phyloP scores from a whole-genome alignment of 176 grass and related monocot species.

The Musa troglodytarum region DNA sequence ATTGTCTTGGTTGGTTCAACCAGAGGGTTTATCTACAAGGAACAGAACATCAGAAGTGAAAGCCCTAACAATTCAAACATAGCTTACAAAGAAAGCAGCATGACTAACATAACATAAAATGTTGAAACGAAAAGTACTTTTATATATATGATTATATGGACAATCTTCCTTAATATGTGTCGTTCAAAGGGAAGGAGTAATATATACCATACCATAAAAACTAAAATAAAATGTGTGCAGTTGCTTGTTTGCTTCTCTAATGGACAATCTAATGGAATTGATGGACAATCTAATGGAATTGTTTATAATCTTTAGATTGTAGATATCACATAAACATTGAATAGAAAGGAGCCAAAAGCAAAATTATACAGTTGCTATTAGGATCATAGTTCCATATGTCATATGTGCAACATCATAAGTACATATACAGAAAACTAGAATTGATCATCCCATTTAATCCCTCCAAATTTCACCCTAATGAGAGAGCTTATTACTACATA shows the following conservation, averaged over 20 bases:
- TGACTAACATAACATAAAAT: background rate
- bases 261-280: background rate
- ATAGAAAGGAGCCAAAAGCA: background rate
- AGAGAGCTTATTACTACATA: background rate
- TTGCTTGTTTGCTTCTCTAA: background rate
- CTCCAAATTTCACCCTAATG: background rate
- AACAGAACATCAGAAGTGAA: background rate
- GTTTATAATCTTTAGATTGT: too few relatives aligned
- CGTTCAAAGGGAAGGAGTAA: too few relatives aligned
- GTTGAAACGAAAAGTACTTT: too few relatives aligned
- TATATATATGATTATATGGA: too few relatives aligned
- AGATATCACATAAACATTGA: too few relatives aligned
- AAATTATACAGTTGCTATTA: background rate
- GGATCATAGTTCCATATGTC: background rate
- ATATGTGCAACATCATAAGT: background rate
- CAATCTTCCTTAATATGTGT: too few relatives aligned
- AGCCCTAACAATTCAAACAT: background rate
- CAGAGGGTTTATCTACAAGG: conserved; percentile 73
- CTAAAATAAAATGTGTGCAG: background rate
- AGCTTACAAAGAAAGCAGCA: background rate
- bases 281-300: background rate
- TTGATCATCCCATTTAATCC: background rate
- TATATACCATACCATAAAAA: too few relatives aligned
- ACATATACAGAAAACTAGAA: background rate
- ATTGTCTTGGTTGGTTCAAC: conserved; percentile 69